Evolutionary conservation across 2,329 filamentous ascomycete genomes (phyloP), one percentile per base, ranked within the genome.

Genomic region (Xylariaceae sp.): DNA sequence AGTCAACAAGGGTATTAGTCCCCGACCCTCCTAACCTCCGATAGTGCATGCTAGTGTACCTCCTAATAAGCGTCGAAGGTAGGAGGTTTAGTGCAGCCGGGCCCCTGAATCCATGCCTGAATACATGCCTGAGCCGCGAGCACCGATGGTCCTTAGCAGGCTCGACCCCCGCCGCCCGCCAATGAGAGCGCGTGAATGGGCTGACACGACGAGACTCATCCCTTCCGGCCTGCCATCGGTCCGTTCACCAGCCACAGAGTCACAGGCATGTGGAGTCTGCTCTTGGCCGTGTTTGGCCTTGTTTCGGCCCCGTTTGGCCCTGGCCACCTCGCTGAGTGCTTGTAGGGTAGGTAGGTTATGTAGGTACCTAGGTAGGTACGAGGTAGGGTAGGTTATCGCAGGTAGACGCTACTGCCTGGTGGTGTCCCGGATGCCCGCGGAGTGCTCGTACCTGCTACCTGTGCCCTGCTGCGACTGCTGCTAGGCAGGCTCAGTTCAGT

Each of bases 241-340:
- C 59, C 49, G 55, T 50, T 50, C 56, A 62, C 59, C 52, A 62
- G 56, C 62, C 61, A 60, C 58, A 56, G 61, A 53, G 51, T 51
- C 50, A 56, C 61, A 30, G 49, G 30, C 34, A 34, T 10, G 48
- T 56, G 55, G 42, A 47, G 23, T 30, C 23, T 30, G 23, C 23
- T 30, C 23, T 30, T 30, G 23, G 23, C 23, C 23, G 4, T 30
- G 23, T 30, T 30, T 30, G 23, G 23, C 23, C 23, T 30, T 30
- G 23, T 30, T 30, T 30, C 5, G 23, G 23, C 23, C 5, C 23
- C 23, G 23, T 30, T 30, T 30, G 23, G 23, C 23, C 23, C 23
- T 30, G 23, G 5, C 23, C 4, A 30, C 23, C 23, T 30, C 23
- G 1, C 23, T 30, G 23, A 5, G 23, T 30, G 5, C 23, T 30